phyloP scores from a whole-genome alignment of 345 rosid species.

The Psidium friedrichsthalianum region DNA sequence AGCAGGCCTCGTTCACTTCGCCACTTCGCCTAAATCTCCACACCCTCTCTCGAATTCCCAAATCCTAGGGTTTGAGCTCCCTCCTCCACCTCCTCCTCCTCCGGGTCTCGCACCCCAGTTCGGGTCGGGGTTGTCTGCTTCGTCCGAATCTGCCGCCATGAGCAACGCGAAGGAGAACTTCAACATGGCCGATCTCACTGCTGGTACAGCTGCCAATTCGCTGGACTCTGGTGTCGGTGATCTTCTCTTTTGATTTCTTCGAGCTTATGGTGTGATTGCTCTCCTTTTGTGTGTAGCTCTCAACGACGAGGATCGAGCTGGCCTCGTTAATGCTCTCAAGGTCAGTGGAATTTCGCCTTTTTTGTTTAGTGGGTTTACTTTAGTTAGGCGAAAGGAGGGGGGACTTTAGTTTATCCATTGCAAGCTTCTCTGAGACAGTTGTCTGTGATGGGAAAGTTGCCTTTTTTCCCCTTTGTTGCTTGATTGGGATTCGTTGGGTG shows the following conservation, averaged over 20 bases:
- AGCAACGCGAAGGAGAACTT: conserved; percentile 53
- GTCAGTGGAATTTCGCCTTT: conserved; percentile 17
- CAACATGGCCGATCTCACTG: conserved; percentile 59
- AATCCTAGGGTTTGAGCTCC: conserved; percentile 49
- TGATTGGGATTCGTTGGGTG: neutral
- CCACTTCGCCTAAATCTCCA: neutral
- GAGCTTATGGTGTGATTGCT: neutral
- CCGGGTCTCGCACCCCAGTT: neutral
- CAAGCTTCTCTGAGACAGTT: neutral
- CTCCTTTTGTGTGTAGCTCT: conserved; percentile 31
- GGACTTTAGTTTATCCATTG: neutral
- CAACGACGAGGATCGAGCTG: conserved; percentile 60
- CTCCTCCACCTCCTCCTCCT: conserved; percentile 1
- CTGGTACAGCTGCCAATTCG: conserved; percentile 25
- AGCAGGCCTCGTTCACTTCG: neutral
- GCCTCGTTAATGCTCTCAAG: conserved; percentile 71
- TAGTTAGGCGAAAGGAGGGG: neutral
- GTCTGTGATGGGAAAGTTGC: neutral
- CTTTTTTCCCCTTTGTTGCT: neutral
- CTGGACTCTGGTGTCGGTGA: neutral
- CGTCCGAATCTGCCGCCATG: conserved; percentile 24
- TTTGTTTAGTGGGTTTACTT: neutral
- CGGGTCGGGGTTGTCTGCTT: neutral
- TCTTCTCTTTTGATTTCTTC: neutral
- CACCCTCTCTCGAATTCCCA: neutral